A percentile compares a stretch with the other conserved stretches of the same genome.
These are phyloP conservation scores for Triticum monococcum DNA, from an alignment of 176 grass and related monocot species.

Conservation along the genomic window DNA sequence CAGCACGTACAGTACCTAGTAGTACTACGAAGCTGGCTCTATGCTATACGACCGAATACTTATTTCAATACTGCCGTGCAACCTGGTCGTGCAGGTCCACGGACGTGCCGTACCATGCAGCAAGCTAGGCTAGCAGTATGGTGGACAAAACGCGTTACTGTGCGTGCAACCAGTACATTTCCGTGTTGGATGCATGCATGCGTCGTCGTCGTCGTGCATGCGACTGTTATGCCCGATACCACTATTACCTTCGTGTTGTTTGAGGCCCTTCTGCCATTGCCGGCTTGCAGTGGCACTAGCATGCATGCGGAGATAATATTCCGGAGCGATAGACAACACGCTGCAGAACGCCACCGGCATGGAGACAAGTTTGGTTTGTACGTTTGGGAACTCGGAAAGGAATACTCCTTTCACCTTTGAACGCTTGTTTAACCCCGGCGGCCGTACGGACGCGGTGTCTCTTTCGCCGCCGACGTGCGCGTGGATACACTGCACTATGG, in stretches of 20 bases:
- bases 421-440: not conserved
- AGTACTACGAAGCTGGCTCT: too few relatives aligned
- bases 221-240: too few relatives aligned
- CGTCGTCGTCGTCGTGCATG: not conserved
- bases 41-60: not conserved
- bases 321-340: not conserved
- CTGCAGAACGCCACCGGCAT: not conserved
- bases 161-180: not conserved
- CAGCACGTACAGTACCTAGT: too few relatives aligned
- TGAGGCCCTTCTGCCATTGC: too few relatives aligned
- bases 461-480: not conserved
- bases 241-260: too few relatives aligned
- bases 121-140: not conserved
- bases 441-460: not conserved
- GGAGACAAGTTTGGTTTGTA: conserved; percentile 14
- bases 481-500: not conserved
- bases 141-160: not conserved
- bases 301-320: not conserved
- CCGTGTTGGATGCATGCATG: too few relatives aligned
- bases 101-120: not conserved
- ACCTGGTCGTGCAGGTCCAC: not conserved
- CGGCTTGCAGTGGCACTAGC: too few relatives aligned
- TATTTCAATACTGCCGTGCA: not conserved
- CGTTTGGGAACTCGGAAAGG: conserved; percentile 1
- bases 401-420: conserved; percentile 2